A percentile compares a stretch with the other conserved stretches of the same genome.
phyloP scores from a whole-genome alignment of 169 alveolate species.

The Eimeria necatrix region DNA sequence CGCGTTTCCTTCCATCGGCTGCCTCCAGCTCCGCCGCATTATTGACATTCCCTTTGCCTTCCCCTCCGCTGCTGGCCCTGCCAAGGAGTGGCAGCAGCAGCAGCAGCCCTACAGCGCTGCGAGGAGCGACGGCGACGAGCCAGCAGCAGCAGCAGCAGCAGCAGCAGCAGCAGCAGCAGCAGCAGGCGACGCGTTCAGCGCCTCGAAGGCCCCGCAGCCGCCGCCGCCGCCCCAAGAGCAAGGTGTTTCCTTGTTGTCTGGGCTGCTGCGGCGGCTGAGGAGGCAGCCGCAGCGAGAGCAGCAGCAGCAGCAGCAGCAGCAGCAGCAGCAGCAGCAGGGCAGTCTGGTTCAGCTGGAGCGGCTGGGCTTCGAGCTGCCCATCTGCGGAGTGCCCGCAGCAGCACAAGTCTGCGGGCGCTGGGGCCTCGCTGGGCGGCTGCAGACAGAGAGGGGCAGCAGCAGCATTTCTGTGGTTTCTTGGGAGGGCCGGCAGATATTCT shows the following conservation, averaged over 20 bases:
- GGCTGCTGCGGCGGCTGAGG: slow-evolving; percentile 41
- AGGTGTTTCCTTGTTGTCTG: neutral
- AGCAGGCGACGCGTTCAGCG: neutral
- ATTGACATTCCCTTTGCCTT: slow-evolving; percentile 7
- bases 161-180: neutral
- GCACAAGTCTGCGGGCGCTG: slow-evolving; percentile 16
- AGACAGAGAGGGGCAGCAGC: neutral
- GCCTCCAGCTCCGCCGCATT: slow-evolving; percentile 34
- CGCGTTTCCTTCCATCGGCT: slow-evolving; percentile 59
- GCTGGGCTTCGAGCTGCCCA: slow-evolving; percentile 63
- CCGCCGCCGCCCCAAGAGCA: slow-evolving; percentile 6
- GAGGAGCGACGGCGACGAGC: neutral
- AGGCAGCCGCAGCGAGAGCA: slow-evolving; percentile 12
- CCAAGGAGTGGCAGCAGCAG: neutral
- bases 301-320: neutral
- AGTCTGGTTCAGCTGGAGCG: neutral
- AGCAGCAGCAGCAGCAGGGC: slow-evolving; percentile 48
- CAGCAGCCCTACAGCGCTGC: neutral
- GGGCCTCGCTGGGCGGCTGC: slow-evolving; percentile 42
- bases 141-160: slow-evolving; percentile 22
- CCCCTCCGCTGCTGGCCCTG: neutral
- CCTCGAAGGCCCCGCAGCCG: neutral
- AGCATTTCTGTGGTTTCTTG: slow-evolving; percentile 38
- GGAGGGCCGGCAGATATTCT: slow-evolving; percentile 50
- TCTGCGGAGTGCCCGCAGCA: slow-evolving; percentile 32